These are phyloP conservation scores for Colletotrichum sp. DNA, from an alignment of 2,329 filamentous ascomycete genomes.

Conservation along the genomic window DNA sequence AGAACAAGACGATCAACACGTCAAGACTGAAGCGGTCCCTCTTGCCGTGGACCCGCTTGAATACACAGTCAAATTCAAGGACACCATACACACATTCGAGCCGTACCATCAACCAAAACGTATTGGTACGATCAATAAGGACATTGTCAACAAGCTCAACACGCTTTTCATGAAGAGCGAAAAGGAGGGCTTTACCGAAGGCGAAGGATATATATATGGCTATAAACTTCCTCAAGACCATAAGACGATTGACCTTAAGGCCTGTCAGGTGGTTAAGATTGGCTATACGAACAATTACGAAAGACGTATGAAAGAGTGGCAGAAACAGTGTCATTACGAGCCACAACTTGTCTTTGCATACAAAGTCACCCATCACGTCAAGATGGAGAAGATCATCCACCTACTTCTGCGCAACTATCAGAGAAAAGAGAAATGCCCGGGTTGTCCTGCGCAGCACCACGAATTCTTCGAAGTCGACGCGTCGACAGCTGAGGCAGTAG, in stretches of 20 bases:
- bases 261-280: slow-evolving; percentile 29
- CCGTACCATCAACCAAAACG: not conserved
- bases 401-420: slow-evolving; percentile 28
- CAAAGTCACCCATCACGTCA: slow-evolving; percentile 23
- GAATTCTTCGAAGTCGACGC: slow-evolving; percentile 33
- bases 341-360: slow-evolving; percentile 21
- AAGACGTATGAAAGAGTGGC: slow-evolving; percentile 27
- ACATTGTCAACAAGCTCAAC: not conserved
- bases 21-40: not conserved
- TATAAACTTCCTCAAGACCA: not conserved
- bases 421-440: slow-evolving; percentile 27
- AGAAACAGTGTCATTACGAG: slow-evolving; percentile 27
- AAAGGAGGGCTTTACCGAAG: not conserved
- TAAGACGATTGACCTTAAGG: not conserved
- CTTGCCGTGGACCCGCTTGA: not conserved
- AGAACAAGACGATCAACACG: not conserved
- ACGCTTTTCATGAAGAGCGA: not conserved
- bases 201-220: not conserved
- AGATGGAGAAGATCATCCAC: slow-evolving; percentile 34
- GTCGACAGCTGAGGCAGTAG: slow-evolving; percentile 13
- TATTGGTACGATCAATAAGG: not conserved
- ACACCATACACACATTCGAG: not conserved
- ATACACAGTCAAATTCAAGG: not conserved
- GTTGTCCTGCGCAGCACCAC: slow-evolving; percentile 25
- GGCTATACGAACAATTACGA: slow-evolving; percentile 26